phyloP scores from a whole-genome alignment of 2,329 filamentous ascomycete species.

The Diaporthe sp. region DNA sequence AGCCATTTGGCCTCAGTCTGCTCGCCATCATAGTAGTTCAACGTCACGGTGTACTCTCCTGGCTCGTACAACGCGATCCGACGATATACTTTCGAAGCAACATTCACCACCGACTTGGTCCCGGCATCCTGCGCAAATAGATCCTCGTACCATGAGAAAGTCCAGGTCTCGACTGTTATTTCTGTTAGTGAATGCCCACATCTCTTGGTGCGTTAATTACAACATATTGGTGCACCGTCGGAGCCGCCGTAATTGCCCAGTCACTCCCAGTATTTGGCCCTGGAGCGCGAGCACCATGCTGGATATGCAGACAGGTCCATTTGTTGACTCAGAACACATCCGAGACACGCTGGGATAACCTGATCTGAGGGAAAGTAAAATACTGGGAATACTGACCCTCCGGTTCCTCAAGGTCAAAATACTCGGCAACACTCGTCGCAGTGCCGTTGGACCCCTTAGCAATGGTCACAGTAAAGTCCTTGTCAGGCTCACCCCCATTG shows the following conservation, averaged over 20 bases:
- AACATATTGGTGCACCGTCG: neutral
- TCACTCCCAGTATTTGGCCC: neutral
- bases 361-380: neutral
- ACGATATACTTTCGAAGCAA: slow-evolving; percentile 83
- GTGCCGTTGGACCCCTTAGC: slow-evolving; percentile 68
- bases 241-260: neutral
- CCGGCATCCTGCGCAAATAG: slow-evolving; percentile 81
- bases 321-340: neutral
- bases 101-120: slow-evolving; percentile 80
- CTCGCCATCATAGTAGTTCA: slow-evolving; percentile 80
- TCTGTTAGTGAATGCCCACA: neutral
- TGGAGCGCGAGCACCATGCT: neutral
- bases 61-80: slow-evolving; percentile 82
- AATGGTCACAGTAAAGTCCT: slow-evolving; percentile 82
- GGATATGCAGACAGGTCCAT: neutral
- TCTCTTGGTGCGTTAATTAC: neutral
- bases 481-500: slow-evolving; percentile 76
- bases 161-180: slow-evolving; percentile 77
- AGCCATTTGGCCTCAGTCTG: slow-evolving; percentile 82
- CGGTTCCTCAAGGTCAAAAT: slow-evolving; percentile 79
- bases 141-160: slow-evolving; percentile 88
- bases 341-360: neutral
- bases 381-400: slow-evolving; percentile 46
- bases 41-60: slow-evolving; percentile 81
- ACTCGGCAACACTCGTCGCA: slow-evolving; percentile 69